Evolutionary conservation across 225 moss, liverwort and hornwort genomes (phyloP), one percentile per base, ranked within the genome.

Genomic region (Sphagnum contortum): DNA sequence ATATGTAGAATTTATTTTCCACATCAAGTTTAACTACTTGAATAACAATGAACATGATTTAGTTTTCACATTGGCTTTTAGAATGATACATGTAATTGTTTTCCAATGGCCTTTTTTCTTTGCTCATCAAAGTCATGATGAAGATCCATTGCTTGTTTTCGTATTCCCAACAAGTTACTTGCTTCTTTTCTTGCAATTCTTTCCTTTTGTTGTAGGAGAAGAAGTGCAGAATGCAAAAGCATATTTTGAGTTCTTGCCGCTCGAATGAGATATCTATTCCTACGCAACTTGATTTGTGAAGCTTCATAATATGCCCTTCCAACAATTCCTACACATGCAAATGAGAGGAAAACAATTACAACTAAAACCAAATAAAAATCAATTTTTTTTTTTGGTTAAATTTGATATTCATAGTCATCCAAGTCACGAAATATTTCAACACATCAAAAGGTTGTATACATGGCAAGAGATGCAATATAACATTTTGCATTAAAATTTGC

Each of bases 221-320:
- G 5, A 4, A 85, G 73, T 2, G 91, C 78, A 45, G 91, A 91
- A 70, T 94, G 94, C 2, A 89, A 8, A 8, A 94, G 71, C 87
- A 83, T 81, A 47, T 94, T 94, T 72, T 87, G 71, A 0, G 85
- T 91, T 62, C 85, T 73, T 2, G 75, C 84, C 3, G 84, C 72
- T 0, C 79, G 81, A 6, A 94, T 82, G 66, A 87, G 83, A 68
- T 68, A 83, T 2, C 91, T 78, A 60, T 91, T 87, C n/a, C 89
- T 78, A 1, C 69, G 73, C 3, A 94, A 55, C 60, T 87, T 87
- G 55, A 94, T 91, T 57, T 94, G 89, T 0, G 94, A 84, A n/a
- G 89, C 79, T 14, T 94, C 94, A 73, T 94, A 94, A 57, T 94
- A 94, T 5, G 94, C 80, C 63, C 87, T 87, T 64, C 94, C 94